Evolutionary conservation across 371 early-diverging fungal genomes (phyloP).

Genomic region (Mucor ambiguus): DNA sequence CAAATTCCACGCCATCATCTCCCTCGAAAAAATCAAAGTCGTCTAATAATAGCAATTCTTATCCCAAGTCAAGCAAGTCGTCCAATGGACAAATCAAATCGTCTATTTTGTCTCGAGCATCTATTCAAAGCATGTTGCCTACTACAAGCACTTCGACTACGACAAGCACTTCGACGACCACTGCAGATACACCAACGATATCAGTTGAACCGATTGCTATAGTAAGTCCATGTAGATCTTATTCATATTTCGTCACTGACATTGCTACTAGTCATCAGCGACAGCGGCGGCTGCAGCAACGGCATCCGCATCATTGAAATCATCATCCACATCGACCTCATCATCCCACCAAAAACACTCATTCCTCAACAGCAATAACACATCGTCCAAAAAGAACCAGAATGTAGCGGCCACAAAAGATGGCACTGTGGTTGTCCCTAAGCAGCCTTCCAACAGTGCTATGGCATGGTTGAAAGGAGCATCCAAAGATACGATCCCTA

Average conservation of each 20-base stretch:
- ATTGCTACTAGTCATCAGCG: neutral
- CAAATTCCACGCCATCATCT: neutral
- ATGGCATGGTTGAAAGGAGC: constrained; percentile 73
- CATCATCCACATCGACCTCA: neutral
- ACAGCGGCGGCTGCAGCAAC: constrained; percentile 10
- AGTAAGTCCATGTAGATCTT: neutral
- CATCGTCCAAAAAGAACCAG: neutral
- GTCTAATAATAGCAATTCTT: neutral
- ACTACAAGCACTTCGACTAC: constrained; percentile 1
- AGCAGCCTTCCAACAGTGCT: constrained; percentile 62
- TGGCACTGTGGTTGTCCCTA: neutral
- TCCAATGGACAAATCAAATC: constrained; percentile 5
- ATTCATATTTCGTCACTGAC: too few species aligned
- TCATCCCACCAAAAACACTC: constrained; percentile 10
- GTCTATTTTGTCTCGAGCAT: constrained; percentile 27
- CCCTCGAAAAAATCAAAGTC: constrained; percentile 9
- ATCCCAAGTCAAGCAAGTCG: neutral
- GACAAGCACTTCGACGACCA: neutral
- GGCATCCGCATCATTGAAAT: neutral
- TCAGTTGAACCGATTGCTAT: neutral
- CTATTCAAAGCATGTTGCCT: constrained; percentile 25
- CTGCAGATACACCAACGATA: constrained; percentile 11
- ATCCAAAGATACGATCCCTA: constrained; percentile 79
- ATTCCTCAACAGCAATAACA: neutral
- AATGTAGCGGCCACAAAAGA: neutral